Evolutionary conservation across 2,329 filamentous ascomycete genomes (phyloP).

Genomic region (Hypoxylon sp.): DNA sequence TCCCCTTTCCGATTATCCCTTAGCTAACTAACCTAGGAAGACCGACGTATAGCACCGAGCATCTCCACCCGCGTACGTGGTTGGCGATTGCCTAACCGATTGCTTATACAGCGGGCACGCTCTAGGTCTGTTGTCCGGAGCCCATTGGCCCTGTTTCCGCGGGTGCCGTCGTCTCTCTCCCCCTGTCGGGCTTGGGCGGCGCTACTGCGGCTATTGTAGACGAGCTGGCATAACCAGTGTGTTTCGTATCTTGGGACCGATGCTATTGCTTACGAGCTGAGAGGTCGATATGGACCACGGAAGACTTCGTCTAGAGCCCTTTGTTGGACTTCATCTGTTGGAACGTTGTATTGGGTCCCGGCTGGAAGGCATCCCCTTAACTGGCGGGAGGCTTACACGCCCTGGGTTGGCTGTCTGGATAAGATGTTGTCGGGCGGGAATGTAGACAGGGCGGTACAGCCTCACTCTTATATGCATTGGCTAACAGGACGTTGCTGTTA

Average conservation of each 20-base stretch:
- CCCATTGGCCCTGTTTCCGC: conserved; percentile 28
- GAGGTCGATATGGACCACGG: background rate
- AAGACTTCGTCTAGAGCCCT: background rate
- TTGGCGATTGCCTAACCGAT: conserved; percentile 7
- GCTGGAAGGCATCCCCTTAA: background rate
- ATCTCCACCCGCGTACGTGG: conserved; percentile 31
- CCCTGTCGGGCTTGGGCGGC: background rate
- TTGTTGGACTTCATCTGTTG: background rate
- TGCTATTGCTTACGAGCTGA: background rate
- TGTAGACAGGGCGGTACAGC: background rate
- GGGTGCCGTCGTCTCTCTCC: background rate
- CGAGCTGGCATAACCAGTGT: background rate
- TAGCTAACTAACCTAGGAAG: background rate
- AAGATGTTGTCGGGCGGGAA: background rate
- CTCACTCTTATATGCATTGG: conserved; percentile 1
- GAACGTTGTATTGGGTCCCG: conserved; percentile 14
- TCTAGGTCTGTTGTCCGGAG: conserved; percentile 32
- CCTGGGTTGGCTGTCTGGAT: background rate
- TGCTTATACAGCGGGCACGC: background rate
- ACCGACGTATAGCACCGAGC: background rate
- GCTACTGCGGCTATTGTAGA: conserved; percentile 3
- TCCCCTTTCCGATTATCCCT: background rate
- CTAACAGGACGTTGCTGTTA: background rate
- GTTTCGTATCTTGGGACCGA: background rate
- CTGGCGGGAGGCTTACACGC: background rate